Evolutionary conservation across 2,329 filamentous ascomycete genomes (phyloP), one percentile per base, ranked within the genome.

Genomic region (Sporothrix luriei): DNA sequence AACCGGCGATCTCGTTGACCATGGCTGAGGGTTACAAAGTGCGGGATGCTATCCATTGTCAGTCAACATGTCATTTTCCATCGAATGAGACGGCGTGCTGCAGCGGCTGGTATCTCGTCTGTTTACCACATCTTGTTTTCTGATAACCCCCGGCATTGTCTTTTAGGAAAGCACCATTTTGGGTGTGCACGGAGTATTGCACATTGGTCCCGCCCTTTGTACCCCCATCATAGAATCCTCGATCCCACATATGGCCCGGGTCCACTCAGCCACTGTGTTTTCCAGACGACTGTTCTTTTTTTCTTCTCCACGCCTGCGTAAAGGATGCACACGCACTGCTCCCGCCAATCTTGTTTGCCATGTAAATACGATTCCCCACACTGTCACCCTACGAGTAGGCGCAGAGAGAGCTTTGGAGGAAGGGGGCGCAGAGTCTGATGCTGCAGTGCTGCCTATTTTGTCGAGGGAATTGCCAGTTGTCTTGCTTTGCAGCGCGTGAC

Each of bases 61-160:
- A 11, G n/a, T 38, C 43, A 62, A 46, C 57, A 26, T 19, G 21
- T 38, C n/a, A 13, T 14, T 11, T 19, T 13, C 33, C 4, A 24
- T 29, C 68, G 13, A 68, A 68, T 69, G 38, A 64, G 40, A 55
- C 13, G 9, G 4, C 19, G 26, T 61, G 9, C 24, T 55, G 33
- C 21, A 26, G 4, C 16, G 21, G 57, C 24, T 9, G 19, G 26
- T 51, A 51, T 65, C 26, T 65, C 59, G 19, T 49, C 13, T 64
- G 24, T 19, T 65, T 54, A 69, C 59, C 52, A 55, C 55, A 61
- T 62, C 6, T 13, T 43, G 52, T 65, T 40, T 29, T 33, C 49
- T 69, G 38, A 57, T 69, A 43, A 21, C 52, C 52, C n/a, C 43
- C 26, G 29, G 54, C 43, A 49, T 48, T n/a, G 14, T 24, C 21